A percentile compares a stretch with the other conserved stretches of the same genome.
These are phyloP conservation scores for Hypoxylon sp. DNA, from an alignment of 2,329 filamentous ascomycete genomes.

Conservation along the genomic window DNA sequence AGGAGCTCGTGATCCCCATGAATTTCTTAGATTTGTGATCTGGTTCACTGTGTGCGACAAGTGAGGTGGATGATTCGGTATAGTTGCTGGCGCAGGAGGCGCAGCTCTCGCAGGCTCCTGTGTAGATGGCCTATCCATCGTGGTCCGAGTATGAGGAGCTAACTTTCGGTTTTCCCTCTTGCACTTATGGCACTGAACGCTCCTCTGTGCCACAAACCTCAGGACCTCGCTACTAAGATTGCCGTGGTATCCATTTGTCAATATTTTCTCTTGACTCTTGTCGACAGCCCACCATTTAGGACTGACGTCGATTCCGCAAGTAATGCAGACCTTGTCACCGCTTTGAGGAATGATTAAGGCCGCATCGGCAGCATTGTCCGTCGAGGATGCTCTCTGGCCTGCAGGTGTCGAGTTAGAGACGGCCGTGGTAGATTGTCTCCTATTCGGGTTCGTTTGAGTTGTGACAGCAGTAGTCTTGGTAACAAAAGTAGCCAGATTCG, in stretches of 20 bases:
- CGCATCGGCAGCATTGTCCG: conserved; percentile 46
- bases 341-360: conserved; percentile 50
- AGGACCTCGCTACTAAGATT: conserved; percentile 66
- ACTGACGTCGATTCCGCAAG: conserved; percentile 76
- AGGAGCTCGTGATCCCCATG: conserved; percentile 44
- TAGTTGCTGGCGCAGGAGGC: conserved; percentile 42
- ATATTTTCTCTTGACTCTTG: conserved; percentile 62
- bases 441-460: conserved; percentile 57
- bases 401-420: conserved; percentile 45
- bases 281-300: conserved; percentile 78
- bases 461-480: conserved; percentile 64
- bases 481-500: conserved; percentile 77
- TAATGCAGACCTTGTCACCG: conserved; percentile 69
- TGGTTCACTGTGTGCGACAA: conserved; percentile 42
- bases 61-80: conserved; percentile 46
- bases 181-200: conserved; percentile 82
- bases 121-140: conserved; percentile 48
- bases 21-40: conserved; percentile 38
- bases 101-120: conserved; percentile 43
- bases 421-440: conserved; percentile 68
- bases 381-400: conserved; percentile 43
- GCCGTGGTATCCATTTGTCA: conserved; percentile 64
- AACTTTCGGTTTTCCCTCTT: conserved; percentile 65
- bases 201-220: conserved; percentile 69
- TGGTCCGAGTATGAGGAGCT: conserved; percentile 48